Conservation (phyloP, 2,329 filamentous ascomycete species). For the Neoscytalidium dimidiatum region DNA sequence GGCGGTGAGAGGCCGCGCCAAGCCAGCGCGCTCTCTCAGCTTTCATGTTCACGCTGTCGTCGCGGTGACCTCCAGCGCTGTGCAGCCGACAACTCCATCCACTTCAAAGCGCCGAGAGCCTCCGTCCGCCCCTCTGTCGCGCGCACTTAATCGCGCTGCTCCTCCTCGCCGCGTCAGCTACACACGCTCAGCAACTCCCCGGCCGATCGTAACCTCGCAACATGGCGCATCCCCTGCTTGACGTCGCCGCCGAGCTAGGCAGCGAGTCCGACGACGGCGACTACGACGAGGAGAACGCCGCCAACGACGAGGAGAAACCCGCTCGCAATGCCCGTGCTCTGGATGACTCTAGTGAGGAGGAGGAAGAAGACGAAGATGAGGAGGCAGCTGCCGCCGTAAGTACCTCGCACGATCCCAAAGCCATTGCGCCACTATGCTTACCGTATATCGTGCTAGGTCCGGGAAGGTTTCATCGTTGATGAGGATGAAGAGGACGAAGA, state of each 20-base stretch:
- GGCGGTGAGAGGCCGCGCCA: constrained; percentile 2
- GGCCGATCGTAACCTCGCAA: constrained; percentile 9
- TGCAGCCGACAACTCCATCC: constrained; percentile 9
- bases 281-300: constrained; percentile 28
- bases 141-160: background rate
- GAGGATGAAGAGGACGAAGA: constrained; percentile 78
- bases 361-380: constrained; percentile 39
- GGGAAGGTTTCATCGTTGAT: constrained; percentile 94
- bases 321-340: constrained; percentile 34
- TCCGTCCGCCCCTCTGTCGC: background rate
- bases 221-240: constrained; percentile 58
- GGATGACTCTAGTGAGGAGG: constrained; percentile 43
- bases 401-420: constrained; percentile 21
- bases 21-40: constrained; percentile 1
- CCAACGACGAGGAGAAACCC: constrained; percentile 28
- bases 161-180: constrained; percentile 9
- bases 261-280: constrained; percentile 50
- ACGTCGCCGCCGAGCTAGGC: constrained; percentile 82
- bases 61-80: constrained; percentile 3
- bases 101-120: background rate
- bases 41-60: constrained; percentile 2
- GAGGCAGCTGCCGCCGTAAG: constrained; percentile 27
- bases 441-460: constrained; percentile 59
- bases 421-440: constrained; percentile 14
- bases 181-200: background rate